A percentile compares a stretch with the other conserved stretches of the same genome.
Evolutionary conservation across 495 filamentous ascomycete species (phyloP).

Genomic region (Beverwykella pulmonaria): DNA sequence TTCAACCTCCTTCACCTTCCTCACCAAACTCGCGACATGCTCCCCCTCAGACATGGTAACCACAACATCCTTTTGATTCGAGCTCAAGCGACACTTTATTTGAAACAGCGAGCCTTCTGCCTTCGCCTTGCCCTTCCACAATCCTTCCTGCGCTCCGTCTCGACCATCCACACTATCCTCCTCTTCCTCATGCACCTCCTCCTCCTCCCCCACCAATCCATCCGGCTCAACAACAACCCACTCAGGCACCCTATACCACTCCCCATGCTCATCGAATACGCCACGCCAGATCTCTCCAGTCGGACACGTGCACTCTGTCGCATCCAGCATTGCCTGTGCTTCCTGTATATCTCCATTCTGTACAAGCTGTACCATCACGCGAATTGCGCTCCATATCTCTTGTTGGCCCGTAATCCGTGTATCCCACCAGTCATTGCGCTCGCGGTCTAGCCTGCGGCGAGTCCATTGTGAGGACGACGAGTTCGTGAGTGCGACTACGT

Average conservation of each 20-base stretch:
- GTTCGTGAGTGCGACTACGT: conserved; percentile 15
- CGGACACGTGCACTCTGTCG: conserved; percentile 77
- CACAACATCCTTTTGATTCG: conserved; percentile 1
- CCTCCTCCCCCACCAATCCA: conserved; percentile 54
- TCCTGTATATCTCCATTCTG: conserved; percentile 63
- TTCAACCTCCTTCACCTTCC: neutral
- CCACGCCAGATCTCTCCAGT: conserved; percentile 66
- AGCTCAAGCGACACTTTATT: conserved; percentile 7
- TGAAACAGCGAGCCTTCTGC: neutral
- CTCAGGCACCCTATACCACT: conserved; percentile 73
- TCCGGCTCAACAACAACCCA: conserved; percentile 75
- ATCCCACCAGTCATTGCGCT: conserved; percentile 55
- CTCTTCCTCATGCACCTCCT: neutral
- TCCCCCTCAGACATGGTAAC: neutral
- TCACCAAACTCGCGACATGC: neutral
- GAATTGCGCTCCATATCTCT: conserved; percentile 79
- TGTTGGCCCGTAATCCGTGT: conserved; percentile 75
- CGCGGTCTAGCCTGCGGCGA: conserved; percentile 44
- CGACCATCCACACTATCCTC: neutral
- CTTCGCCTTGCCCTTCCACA: neutral
- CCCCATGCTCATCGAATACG: conserved; percentile 76
- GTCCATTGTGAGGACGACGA: conserved; percentile 51
- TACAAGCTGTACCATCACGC: conserved; percentile 65
- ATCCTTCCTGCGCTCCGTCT: neutral
- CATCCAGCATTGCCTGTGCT: conserved; percentile 77